These are phyloP conservation scores for Chrysoporthe austroafricana DNA, from an alignment of 2,329 filamentous ascomycete species.

Conservation along the genomic window DNA sequence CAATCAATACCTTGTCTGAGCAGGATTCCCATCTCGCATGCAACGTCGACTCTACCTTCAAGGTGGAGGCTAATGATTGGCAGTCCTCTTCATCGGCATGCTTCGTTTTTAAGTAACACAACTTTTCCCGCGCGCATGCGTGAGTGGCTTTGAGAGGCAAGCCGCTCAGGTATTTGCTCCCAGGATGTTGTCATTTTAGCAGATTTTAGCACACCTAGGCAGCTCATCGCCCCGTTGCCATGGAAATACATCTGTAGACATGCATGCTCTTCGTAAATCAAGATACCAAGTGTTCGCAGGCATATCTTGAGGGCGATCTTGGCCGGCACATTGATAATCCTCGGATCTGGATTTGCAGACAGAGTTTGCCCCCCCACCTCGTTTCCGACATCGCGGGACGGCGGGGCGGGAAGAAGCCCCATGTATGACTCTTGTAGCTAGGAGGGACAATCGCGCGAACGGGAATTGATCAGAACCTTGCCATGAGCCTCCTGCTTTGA, in stretches of 20 bases:
- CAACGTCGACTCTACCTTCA: conserved; percentile 7
- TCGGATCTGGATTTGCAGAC: neutral
- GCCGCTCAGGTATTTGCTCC: no score
- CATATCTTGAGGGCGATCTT: neutral
- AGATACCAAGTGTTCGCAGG: neutral
- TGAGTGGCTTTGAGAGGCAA: neutral
- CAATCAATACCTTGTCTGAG: conserved; percentile 21
- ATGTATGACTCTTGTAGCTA: neutral
- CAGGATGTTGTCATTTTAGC: no score
- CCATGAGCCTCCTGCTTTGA: neutral
- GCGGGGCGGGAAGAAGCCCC: conserved; percentile 9
- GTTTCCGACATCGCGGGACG: conserved; percentile 15
- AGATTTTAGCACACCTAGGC: no score
- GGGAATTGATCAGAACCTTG: neutral
- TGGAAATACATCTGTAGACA: neutral
- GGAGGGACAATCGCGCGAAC: neutral
- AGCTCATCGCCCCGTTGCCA: neutral
- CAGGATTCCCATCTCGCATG: neutral
- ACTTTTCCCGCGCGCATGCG: neutral
- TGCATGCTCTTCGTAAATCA: neutral
- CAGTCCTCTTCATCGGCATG: neutral
- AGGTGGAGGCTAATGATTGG: conserved; percentile 21
- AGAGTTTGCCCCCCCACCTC: conserved; percentile 5
- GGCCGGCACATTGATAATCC: conserved; percentile 14
- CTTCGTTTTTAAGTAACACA: neutral